Conservation (phyloP, 2,329 filamentous ascomycete species). For the Fusarium dlaminii region DNA sequence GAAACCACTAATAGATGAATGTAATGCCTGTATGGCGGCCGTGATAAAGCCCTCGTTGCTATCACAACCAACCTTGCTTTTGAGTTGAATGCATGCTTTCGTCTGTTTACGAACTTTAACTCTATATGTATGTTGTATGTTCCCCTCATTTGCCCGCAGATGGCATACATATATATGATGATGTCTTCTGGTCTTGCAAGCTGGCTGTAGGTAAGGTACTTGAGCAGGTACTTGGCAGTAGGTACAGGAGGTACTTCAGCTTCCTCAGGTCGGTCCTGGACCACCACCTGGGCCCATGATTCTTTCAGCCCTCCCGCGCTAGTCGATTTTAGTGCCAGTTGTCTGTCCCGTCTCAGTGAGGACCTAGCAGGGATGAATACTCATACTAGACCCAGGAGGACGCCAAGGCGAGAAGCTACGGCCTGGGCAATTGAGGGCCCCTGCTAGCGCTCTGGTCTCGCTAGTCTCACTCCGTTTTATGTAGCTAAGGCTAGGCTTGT, state of each 20-base stretch:
- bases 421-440: constrained; percentile 21
- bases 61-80: background rate
- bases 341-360: constrained; percentile 42
- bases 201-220: background rate
- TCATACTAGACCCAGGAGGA: constrained; percentile 12
- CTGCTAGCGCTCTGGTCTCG: background rate
- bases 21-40: background rate
- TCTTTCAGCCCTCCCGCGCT: constrained; percentile 53
- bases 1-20: constrained; percentile 2
- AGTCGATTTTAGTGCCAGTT: constrained; percentile 43
- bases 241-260: constrained; percentile 1
- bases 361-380: constrained; percentile 7
- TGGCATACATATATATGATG: background rate
- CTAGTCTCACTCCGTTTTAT: constrained; percentile 24
- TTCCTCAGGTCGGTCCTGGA: constrained; percentile 11
- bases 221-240: background rate
- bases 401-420: constrained; percentile 34
- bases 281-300: constrained; percentile 42
- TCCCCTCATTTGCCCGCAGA: background rate
- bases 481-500: constrained; percentile 12
- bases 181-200: constrained; percentile 1
- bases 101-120: background rate
- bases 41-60: background rate
- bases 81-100: background rate
- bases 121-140: background rate